These are phyloP conservation scores for Xylariaceae sp. DNA, from an alignment of 2,329 filamentous ascomycete genomes.

Conservation along the genomic window DNA sequence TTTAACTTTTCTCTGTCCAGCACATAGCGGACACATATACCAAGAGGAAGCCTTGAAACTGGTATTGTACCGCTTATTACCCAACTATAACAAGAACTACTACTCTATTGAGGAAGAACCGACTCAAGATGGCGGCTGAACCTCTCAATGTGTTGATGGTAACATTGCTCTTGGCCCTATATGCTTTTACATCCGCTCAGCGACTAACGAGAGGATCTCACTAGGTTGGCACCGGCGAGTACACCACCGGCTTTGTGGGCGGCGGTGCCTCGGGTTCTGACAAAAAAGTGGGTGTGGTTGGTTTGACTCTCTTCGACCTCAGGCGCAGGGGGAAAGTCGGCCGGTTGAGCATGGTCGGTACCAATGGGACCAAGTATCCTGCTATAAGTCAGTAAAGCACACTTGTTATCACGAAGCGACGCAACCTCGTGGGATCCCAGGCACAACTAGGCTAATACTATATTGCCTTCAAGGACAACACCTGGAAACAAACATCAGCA, in stretches of 20 bases:
- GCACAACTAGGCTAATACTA: neutral
- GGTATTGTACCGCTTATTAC: neutral
- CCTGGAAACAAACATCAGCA: conserved; percentile 78
- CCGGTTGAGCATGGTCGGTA: conserved; percentile 82
- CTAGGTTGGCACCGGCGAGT: conserved; percentile 86
- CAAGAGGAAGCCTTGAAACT: neutral
- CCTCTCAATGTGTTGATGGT: conserved; percentile 68
- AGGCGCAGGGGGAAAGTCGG: conserved; percentile 83
- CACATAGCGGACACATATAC: neutral
- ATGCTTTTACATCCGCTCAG: conserved; percentile 1
- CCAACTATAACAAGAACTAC: neutral
- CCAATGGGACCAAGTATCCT: conserved; percentile 83
- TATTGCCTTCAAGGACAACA: conserved; percentile 59
- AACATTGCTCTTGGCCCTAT: conserved; percentile 24
- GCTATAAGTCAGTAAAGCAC: conserved; percentile 66
- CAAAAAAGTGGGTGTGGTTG: conserved; percentile 95
- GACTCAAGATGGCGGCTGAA: conserved; percentile 14
- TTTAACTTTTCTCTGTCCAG: neutral
- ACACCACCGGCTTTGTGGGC: conserved; percentile 92
- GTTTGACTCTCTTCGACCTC: conserved; percentile 83
- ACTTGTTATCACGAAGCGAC: neutral
- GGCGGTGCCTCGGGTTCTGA: conserved; percentile 79
- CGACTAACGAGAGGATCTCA: conserved; percentile 13
- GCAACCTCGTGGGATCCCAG: neutral
- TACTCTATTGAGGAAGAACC: neutral